These are phyloP conservation scores for Fusarium sp. DNA, from an alignment of 2,329 filamentous ascomycete species.

Conservation along the genomic window DNA sequence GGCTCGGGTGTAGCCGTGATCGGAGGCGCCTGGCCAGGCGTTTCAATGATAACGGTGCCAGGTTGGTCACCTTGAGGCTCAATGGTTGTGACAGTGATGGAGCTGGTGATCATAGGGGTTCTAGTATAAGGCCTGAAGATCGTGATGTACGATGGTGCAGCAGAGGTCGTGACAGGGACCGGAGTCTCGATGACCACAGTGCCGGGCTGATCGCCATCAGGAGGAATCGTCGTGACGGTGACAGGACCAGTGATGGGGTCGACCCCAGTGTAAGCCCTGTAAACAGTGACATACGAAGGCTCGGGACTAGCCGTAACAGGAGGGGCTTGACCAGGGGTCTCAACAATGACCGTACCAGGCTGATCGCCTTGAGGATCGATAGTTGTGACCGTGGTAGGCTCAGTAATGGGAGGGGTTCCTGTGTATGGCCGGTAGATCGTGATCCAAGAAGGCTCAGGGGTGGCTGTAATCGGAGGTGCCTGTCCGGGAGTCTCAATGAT, in stretches of 20 bases:
- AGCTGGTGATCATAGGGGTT: neutral
- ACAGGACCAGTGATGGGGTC: slow-evolving; percentile 7
- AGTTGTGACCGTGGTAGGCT: neutral
- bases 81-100: slow-evolving; percentile 18
- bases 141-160: neutral
- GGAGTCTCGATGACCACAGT: slow-evolving; percentile 8
- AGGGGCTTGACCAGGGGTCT: slow-evolving; percentile 10
- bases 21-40: neutral
- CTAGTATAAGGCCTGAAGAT: slow-evolving; percentile 7
- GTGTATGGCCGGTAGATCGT: neutral
- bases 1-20: slow-evolving; percentile 4
- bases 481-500: slow-evolving; percentile 1
- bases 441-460: neutral
- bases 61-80: slow-evolving; percentile 12
- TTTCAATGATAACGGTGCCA: slow-evolving; percentile 28
- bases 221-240: slow-evolving; percentile 16
- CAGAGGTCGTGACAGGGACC: neutral
- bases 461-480: neutral
- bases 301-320: neutral
- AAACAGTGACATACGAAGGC: slow-evolving; percentile 20
- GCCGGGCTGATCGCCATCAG: slow-evolving; percentile 18
- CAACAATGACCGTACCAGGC: slow-evolving; percentile 6
- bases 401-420: neutral
- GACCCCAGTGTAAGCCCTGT: slow-evolving; percentile 21
- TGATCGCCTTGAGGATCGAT: slow-evolving; percentile 4